Percentiles rank a stretch among this genome's conserved stretches.
phyloP scores from a whole-genome alignment of 768 basidiomycete species.

The Kwoniella dejecticola region DNA sequence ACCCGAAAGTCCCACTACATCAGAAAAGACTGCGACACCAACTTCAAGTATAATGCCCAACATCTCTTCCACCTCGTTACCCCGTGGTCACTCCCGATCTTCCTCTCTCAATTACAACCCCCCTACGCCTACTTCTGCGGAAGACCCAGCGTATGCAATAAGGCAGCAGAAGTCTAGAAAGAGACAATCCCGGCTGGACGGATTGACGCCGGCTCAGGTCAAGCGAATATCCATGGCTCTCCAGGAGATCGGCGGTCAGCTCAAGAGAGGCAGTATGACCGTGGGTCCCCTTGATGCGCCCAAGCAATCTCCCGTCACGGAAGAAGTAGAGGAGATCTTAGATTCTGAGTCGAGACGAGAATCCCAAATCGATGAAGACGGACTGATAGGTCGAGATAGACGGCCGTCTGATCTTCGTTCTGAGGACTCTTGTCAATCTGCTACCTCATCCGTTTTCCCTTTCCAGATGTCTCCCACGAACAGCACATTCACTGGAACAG shows the following conservation, averaged over 20 bases:
- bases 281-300: neutral
- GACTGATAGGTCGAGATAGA: neutral
- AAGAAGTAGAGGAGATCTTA: constrained; percentile 39
- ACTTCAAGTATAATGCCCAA: constrained; percentile 21
- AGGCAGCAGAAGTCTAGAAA: constrained; percentile 13
- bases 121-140: constrained; percentile 12
- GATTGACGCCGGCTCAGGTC: constrained; percentile 43
- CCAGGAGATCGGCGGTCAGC: constrained; percentile 35
- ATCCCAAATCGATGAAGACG: neutral
- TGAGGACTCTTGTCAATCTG: constrained; percentile 28
- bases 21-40: constrained; percentile 36
- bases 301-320: neutral
- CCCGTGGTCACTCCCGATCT: constrained; percentile 10
- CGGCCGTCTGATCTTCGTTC: constrained; percentile 26
- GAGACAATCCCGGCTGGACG: constrained; percentile 37
- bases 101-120: constrained; percentile 4
- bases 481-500: constrained; percentile 22
- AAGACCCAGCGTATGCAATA: neutral
- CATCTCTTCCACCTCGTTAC: constrained; percentile 2
- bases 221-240: constrained; percentile 47
- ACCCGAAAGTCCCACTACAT: constrained; percentile 15
- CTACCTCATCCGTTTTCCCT: constrained; percentile 33
- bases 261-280: constrained; percentile 8
- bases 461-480: constrained; percentile 38
- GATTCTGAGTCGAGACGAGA: constrained; percentile 14